Percentiles rank a stretch among this genome's conserved stretches.
phyloP scores from a whole-genome alignment of 2,329 filamentous ascomycete species.

The Scopulariopsis brevicaulis region DNA sequence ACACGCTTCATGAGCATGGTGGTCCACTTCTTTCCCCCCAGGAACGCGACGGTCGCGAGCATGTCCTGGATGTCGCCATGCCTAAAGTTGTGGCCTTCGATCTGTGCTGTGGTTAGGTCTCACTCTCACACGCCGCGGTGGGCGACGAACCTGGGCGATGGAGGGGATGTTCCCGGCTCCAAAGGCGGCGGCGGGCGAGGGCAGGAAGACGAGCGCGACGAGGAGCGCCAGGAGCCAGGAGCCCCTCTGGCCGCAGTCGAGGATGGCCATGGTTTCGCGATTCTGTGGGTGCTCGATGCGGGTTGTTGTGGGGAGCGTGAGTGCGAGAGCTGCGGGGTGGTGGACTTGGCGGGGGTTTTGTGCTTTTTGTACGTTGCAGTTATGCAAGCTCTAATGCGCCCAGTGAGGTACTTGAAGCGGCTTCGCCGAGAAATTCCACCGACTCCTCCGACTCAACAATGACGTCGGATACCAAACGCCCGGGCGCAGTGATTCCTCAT shows the following conservation, averaged over 20 bases:
- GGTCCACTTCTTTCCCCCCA: constrained; percentile 78
- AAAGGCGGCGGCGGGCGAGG: constrained; percentile 47
- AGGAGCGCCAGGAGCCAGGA: constrained; percentile 38
- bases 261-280: constrained; percentile 29
- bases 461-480: no score
- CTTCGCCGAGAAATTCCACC: no score
- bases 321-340: no score
- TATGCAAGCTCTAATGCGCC: no score
- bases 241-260: constrained; percentile 31
- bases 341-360: no score
- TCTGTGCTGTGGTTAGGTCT: constrained; percentile 18
- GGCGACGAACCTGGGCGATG: constrained; percentile 31
- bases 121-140: neutral
- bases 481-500: no score
- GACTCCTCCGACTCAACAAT: no score
- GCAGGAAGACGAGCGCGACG: constrained; percentile 44
- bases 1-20: constrained; percentile 65
- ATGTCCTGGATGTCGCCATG: constrained; percentile 76
- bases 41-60: constrained; percentile 64
- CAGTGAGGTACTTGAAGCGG: no score
- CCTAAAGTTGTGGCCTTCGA: constrained; percentile 59
- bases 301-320: neutral
- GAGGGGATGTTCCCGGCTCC: constrained; percentile 64
- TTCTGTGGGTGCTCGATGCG: neutral
- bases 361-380: no score